A percentile compares a stretch with the other conserved stretches of the same genome.
Evolutionary conservation across 2,329 filamentous ascomycete species (phyloP).

Genomic region (Diaporthe sp.): DNA sequence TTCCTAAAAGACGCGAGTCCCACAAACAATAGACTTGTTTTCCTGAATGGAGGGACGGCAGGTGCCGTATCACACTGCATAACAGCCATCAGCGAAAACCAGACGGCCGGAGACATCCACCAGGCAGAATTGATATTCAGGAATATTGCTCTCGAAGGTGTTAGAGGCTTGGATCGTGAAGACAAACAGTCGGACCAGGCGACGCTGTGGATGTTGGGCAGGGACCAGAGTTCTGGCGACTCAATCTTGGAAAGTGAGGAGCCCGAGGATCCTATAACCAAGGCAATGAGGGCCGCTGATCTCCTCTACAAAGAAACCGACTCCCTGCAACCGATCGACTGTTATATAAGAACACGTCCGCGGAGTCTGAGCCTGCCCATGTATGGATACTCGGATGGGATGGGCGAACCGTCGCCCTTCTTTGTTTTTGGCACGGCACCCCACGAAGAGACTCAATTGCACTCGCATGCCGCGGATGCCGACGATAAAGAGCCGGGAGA

Average conservation of each 20-base stretch:
- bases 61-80: conserved; percentile 69
- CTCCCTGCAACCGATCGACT: conserved; percentile 63
- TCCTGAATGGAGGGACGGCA: conserved; percentile 71
- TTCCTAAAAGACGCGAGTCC: conserved; percentile 65
- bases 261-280: conserved; percentile 63
- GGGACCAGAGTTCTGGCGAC: conserved; percentile 40
- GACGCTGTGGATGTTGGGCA: conserved; percentile 28
- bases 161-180: conserved; percentile 37
- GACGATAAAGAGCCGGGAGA: neutral
- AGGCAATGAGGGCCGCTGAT: conserved; percentile 72
- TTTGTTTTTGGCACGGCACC: conserved; percentile 60
- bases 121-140: conserved; percentile 67
- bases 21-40: conserved; percentile 68
- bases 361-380: conserved; percentile 66
- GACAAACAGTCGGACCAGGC: conserved; percentile 33
- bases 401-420: conserved; percentile 61
- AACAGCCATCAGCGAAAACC: conserved; percentile 65
- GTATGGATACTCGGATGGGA: conserved; percentile 59
- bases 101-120: conserved; percentile 63
- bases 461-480: neutral
- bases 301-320: conserved; percentile 69
- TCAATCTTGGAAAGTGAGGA: conserved; percentile 40
- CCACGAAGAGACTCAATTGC: conserved; percentile 11
- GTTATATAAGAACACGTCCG: conserved; percentile 56
- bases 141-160: conserved; percentile 64